phyloP scores from a whole-genome alignment of 2,329 filamentous ascomycete species.

The Tetracladium maxilliforme region DNA sequence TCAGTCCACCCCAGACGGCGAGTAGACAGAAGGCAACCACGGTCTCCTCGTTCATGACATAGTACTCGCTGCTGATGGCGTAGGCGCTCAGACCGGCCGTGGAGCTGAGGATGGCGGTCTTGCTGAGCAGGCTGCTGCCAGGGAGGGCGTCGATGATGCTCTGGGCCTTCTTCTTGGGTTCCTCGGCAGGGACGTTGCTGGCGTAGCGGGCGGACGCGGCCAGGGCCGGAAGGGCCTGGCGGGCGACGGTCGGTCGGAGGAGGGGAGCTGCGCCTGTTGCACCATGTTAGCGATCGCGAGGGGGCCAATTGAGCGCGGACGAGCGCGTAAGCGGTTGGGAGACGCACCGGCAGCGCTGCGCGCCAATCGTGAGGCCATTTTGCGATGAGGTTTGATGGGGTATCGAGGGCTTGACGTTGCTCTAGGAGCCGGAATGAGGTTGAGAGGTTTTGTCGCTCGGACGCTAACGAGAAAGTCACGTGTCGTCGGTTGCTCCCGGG shows the following conservation, averaged over 20 bases:
- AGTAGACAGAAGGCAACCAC: constrained; percentile 87
- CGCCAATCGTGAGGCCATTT: constrained; percentile 97
- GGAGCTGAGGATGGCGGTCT: constrained; percentile 93
- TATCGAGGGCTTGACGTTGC: constrained; percentile 25
- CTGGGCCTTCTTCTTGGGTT: constrained; percentile 94
- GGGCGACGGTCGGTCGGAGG: constrained; percentile 68
- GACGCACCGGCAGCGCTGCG: constrained; percentile 86
- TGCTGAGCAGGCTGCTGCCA: constrained; percentile 83
- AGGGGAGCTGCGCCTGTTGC: constrained; percentile 64
- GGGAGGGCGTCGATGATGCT: constrained; percentile 88
- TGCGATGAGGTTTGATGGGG: constrained; percentile 45
- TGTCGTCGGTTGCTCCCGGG: not conserved
- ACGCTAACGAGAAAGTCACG: too few relatives aligned
- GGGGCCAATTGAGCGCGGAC: constrained; percentile 65
- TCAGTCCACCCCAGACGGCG: constrained; percentile 82
- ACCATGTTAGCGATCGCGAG: constrained; percentile 26
- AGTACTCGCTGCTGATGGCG: constrained; percentile 98
- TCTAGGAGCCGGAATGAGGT: constrained; percentile 29
- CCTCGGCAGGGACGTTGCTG: constrained; percentile 68
- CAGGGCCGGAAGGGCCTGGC: constrained; percentile 63
- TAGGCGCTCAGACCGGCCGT: constrained; percentile 82
- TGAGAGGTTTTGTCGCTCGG: constrained; percentile 24
- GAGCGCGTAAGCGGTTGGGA: constrained; percentile 10
- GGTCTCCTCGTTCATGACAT: constrained; percentile 98
- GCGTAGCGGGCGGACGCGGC: constrained; percentile 54